Evolutionary conservation across 345 rosid genomes (phyloP).

Genomic region (Rhizophora apiculata): DNA sequence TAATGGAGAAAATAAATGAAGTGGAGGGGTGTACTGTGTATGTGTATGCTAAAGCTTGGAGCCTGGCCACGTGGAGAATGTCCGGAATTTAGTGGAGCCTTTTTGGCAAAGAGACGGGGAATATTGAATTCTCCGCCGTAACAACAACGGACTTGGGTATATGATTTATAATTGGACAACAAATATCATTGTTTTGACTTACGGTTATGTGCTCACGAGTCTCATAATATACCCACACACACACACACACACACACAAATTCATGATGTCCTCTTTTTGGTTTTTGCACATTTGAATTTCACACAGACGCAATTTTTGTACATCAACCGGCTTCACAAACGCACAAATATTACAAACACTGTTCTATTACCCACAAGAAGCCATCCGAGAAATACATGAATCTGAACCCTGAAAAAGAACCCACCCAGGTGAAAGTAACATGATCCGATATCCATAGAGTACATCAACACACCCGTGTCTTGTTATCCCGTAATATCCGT

Average conservation of each 20-base stretch:
- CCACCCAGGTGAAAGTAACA: too few relatives aligned
- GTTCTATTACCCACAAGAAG: slow-evolving; percentile 1
- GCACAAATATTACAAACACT: not conserved
- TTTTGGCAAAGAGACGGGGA: not conserved
- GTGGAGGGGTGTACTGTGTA: not conserved
- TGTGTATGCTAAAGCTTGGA: not conserved
- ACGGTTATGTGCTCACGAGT: not conserved
- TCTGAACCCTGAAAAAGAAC: not conserved
- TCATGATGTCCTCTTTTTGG: too few relatives aligned
- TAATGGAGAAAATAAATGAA: slow-evolving; percentile 4
- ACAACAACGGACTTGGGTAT: slow-evolving; percentile 13
- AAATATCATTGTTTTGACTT: slow-evolving; percentile 29
- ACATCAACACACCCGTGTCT: not conserved
- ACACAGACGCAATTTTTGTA: not conserved
- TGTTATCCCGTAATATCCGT: slow-evolving; percentile 8
- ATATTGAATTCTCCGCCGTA: slow-evolving; percentile 19
- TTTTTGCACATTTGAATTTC: too few relatives aligned
- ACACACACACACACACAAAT: too few relatives aligned
- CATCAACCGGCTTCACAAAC: too few relatives aligned
- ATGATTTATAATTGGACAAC: not conserved
- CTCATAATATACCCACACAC: too few relatives aligned
- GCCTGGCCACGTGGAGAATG: slow-evolving; percentile 22
- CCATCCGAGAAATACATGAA: not conserved
- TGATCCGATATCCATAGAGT: not conserved
- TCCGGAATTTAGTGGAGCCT: not conserved